Conservation (phyloP, 257 asterid species). For the Scutellaria barbata region DNA sequence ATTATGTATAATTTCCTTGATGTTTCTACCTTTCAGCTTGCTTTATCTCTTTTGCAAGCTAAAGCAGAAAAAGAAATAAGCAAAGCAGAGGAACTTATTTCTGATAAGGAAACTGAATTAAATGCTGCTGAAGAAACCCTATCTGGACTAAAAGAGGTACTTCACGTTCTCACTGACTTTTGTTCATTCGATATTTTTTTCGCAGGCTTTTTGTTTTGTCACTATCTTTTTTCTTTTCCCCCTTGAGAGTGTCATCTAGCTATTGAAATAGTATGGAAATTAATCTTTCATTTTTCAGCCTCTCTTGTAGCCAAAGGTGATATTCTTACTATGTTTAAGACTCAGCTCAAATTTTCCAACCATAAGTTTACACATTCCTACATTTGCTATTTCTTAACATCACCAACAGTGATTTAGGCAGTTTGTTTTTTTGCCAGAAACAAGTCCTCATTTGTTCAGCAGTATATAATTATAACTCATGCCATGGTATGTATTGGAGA, state of each 20-base stretch:
- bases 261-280: background rate
- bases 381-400: slow-evolving; percentile 8
- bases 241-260: background rate
- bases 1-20: slow-evolving; percentile 34
- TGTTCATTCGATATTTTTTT: background rate
- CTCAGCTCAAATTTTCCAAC: background rate
- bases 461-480: background rate
- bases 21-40: slow-evolving; percentile 56
- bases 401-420: background rate
- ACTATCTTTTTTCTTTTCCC: background rate
- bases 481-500: slow-evolving; percentile 6
- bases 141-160: slow-evolving; percentile 81
- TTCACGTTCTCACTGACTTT: slow-evolving; percentile 22
- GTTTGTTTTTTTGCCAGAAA: background rate
- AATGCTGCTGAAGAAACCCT: slow-evolving; percentile 71
- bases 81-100: slow-evolving; percentile 63
- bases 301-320: background rate
- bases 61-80: slow-evolving; percentile 72
- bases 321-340: background rate
- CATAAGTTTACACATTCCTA: background rate
- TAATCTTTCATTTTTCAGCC: background rate
- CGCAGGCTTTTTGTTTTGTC: slow-evolving; percentile 16
- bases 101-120: slow-evolving; percentile 75
- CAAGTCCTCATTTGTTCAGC: background rate
- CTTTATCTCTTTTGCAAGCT: slow-evolving; percentile 65